phyloP scores from a whole-genome alignment of 2,329 filamentous ascomycete species.

The Cercospora berteroae region DNA sequence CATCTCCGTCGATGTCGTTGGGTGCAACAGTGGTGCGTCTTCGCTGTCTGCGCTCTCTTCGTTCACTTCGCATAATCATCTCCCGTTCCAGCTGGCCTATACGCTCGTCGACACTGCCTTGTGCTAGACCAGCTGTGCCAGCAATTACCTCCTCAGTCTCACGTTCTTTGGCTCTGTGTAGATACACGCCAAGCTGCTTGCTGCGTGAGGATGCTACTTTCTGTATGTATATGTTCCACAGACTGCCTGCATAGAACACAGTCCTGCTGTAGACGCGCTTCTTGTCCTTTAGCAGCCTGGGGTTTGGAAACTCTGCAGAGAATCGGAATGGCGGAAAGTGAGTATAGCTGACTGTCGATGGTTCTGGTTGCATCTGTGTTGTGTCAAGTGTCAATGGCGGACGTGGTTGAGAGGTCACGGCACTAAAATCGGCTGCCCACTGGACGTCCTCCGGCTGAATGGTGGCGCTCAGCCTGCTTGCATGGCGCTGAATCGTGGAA shows the following conservation, averaged over 20 bases:
- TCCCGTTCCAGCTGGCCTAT: constrained; percentile 56
- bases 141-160: constrained; percentile 48
- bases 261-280: constrained; percentile 59
- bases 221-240: constrained; percentile 64
- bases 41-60: constrained; percentile 31
- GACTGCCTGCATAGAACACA: constrained; percentile 58
- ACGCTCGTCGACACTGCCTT: constrained; percentile 51
- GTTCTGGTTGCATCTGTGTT: constrained; percentile 12
- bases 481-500: constrained; percentile 46
- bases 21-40: constrained; percentile 20
- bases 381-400: constrained; percentile 20
- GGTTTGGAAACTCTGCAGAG: constrained; percentile 57
- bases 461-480: constrained; percentile 50
- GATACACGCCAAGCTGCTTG: constrained; percentile 58
- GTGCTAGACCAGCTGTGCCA: constrained; percentile 40
- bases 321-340: constrained; percentile 60
- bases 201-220: constrained; percentile 56
- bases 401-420: constrained; percentile 42
- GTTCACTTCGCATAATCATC: constrained; percentile 48
- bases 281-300: constrained; percentile 56
- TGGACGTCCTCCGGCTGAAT: constrained; percentile 56
- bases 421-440: constrained; percentile 56
- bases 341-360: constrained; percentile 46
- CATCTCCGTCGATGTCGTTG: constrained; percentile 28
- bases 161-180: constrained; percentile 58